Percentiles rank a stretch among this genome's conserved stretches.
Conservation (phyloP, 176 grass and related monocot species). For the Carex cristatella region DNA sequence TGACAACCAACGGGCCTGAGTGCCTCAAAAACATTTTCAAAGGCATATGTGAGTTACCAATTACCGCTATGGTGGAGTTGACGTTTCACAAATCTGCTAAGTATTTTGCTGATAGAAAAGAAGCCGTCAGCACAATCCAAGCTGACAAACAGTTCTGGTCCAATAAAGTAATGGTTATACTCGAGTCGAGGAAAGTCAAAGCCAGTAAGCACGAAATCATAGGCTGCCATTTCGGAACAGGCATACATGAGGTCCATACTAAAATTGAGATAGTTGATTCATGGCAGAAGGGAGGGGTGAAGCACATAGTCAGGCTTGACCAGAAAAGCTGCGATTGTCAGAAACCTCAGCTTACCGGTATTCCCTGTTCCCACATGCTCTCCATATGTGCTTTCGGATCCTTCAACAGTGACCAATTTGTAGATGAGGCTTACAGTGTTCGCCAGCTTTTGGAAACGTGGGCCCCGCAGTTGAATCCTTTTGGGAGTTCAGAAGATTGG, state of each 20-base stretch:
- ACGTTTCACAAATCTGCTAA: slow-evolving; percentile 6
- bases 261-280: slow-evolving; percentile 4
- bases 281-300: slow-evolving; percentile 10
- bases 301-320: neutral
- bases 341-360: slow-evolving; percentile 14
- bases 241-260: slow-evolving; percentile 3
- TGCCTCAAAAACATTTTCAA: slow-evolving; percentile 5
- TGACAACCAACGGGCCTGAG: neutral
- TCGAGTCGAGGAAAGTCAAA: slow-evolving; percentile 4
- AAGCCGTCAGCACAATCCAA: slow-evolving; percentile 2
- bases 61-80: slow-evolving; percentile 8
- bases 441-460: neutral
- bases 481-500: neutral
- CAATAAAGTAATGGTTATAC: neutral
- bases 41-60: slow-evolving; percentile 19
- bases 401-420: neutral
- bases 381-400: slow-evolving; percentile 12
- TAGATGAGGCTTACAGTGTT: slow-evolving; percentile 14
- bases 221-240: neutral
- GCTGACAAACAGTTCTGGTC: slow-evolving; percentile 9
- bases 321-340: neutral
- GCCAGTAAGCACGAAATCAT: slow-evolving; percentile 14
- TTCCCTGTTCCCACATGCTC: slow-evolving; percentile 12
- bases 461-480: neutral
- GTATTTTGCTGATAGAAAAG: slow-evolving; percentile 12